These are phyloP conservation scores for Epichloe amarillans DNA, from an alignment of 2,329 filamentous ascomycete genomes.

Conservation along the genomic window DNA sequence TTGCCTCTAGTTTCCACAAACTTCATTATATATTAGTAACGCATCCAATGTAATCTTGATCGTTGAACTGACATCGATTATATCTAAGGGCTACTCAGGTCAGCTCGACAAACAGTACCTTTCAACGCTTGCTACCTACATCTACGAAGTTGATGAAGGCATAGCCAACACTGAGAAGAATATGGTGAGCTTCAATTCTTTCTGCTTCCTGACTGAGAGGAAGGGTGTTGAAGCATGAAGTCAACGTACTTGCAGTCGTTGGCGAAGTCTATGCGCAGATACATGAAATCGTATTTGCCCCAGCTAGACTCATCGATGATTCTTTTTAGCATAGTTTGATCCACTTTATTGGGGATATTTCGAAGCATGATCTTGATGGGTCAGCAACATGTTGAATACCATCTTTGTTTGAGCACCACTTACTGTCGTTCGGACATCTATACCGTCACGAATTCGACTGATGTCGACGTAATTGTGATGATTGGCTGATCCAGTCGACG, in stretches of 20 bases:
- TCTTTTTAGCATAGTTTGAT: conserved; percentile 61
- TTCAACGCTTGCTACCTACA: conserved; percentile 33
- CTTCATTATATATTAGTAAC: conserved; percentile 25
- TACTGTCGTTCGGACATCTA: conserved; percentile 65
- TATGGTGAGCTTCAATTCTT: conserved; percentile 1
- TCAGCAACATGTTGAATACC: conserved; percentile 5
- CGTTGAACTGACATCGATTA: conserved; percentile 46
- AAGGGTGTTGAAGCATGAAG: background rate
- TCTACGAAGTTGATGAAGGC: conserved; percentile 93
- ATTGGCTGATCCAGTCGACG: conserved; percentile 33
- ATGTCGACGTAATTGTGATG: conserved; percentile 52
- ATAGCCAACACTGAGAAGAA: conserved; percentile 64
- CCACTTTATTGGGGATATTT: conserved; percentile 86
- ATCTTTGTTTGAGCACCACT: conserved; percentile 15
- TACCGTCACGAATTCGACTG: conserved; percentile 46
- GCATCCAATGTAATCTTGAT: background rate
- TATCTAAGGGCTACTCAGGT: conserved; percentile 53
- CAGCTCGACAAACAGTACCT: background rate
- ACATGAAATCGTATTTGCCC: conserved; percentile 89
- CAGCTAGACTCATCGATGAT: conserved; percentile 67
- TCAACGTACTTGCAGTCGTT: conserved; percentile 66
- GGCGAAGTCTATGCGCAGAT: conserved; percentile 78
- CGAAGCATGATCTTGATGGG: conserved; percentile 68
- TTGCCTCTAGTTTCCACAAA: conserved; percentile 60
- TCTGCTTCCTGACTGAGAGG: background rate